Conservation (phyloP, 805 yeast species). For the Candida morakotiae region DNA sequence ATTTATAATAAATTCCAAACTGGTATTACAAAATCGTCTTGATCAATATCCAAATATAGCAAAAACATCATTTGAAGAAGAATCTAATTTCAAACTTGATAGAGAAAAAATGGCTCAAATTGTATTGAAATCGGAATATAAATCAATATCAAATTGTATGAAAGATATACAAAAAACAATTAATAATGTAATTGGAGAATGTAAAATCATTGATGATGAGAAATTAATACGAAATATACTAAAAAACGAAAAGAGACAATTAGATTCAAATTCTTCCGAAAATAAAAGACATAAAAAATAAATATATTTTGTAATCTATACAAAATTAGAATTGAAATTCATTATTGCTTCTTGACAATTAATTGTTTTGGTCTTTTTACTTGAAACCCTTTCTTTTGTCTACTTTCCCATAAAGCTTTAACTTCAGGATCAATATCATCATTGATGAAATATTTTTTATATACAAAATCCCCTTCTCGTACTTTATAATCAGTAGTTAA, state of each 20-base stretch:
- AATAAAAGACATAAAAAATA: not conserved
- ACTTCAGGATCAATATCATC: constrained; percentile 49
- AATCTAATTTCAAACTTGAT: constrained; percentile 7
- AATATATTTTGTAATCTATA: constrained; percentile 4
- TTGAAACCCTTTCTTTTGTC: constrained; percentile 29
- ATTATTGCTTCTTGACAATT: constrained; percentile 16
- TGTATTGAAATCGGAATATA: constrained; percentile 54
- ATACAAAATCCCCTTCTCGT: constrained; percentile 57
- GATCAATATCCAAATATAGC: constrained; percentile 45
- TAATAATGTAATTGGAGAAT: constrained; percentile 18
- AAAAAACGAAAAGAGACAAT: constrained; percentile 43
- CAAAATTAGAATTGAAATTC: constrained; percentile 4
- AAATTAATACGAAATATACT: constrained; percentile 56
- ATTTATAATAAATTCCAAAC: constrained; percentile 24
- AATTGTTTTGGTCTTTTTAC: constrained; percentile 34
- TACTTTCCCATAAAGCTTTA: constrained; percentile 47
- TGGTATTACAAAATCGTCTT: constrained; percentile 32
- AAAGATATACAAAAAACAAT: constrained; percentile 18
- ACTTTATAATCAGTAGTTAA: constrained; percentile 48
- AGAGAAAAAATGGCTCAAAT: constrained; percentile 46
- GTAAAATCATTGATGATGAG: constrained; percentile 50
- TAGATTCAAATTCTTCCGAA: not conserved
- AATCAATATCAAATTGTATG: constrained; percentile 42
- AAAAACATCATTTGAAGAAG: constrained; percentile 14
- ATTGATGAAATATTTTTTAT: constrained; percentile 34